These are phyloP conservation scores for Cornus controversa DNA, from an alignment of 148 eudicot species.

Conservation along the genomic window DNA sequence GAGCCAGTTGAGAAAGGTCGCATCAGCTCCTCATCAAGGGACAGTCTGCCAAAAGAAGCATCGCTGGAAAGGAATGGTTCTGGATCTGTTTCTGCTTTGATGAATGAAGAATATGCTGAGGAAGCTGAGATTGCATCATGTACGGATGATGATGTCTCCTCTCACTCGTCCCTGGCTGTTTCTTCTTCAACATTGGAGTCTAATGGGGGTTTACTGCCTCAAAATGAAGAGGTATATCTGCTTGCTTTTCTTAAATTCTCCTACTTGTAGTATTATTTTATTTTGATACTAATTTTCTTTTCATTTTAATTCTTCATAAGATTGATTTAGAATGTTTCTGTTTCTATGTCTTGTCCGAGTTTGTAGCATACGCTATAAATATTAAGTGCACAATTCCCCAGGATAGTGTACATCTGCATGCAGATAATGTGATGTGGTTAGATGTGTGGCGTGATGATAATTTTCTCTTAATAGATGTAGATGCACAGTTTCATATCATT, in stretches of 20 bases:
- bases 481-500: constrained; percentile 5
- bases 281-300: neutral
- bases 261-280: neutral
- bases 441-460: neutral
- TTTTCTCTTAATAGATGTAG: neutral
- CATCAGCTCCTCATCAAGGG: constrained; percentile 45
- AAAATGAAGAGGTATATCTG: constrained; percentile 44
- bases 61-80: constrained; percentile 52
- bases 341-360: neutral
- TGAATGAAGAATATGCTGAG: constrained; percentile 82
- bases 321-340: neutral
- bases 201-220: constrained; percentile 41
- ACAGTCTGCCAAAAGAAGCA: constrained; percentile 48
- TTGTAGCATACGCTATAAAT: neutral
- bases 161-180: constrained; percentile 65
- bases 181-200: constrained; percentile 46
- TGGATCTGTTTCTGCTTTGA: constrained; percentile 63
- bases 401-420: neutral
- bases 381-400: neutral
- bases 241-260: neutral
- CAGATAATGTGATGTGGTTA: neutral
- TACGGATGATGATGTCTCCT: constrained; percentile 78
- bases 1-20: constrained; percentile 59
- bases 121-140: constrained; percentile 78
- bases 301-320: neutral